phyloP scores from a whole-genome alignment of 768 basidiomycete genomes.

The Trametes cinnabarina region DNA sequence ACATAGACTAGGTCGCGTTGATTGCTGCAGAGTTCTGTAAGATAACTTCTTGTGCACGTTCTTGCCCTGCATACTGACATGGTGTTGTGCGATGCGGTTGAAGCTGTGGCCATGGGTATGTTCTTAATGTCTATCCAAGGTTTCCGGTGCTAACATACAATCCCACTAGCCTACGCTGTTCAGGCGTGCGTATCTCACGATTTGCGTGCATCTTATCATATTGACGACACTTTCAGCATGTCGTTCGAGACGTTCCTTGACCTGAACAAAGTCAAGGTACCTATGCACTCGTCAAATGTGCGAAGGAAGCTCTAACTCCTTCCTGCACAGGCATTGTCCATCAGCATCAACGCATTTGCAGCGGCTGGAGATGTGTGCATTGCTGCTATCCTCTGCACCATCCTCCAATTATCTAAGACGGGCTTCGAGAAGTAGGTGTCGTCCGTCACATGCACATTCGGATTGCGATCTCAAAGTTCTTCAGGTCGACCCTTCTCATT shows the following conservation, averaged over 20 bases:
- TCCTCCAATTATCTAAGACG: conserved; percentile 49
- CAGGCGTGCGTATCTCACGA: neutral
- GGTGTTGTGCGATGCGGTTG: neutral
- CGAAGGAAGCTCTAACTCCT: too few relatives aligned
- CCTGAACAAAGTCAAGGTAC: conserved; percentile 10
- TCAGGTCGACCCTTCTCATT: conserved; percentile 42
- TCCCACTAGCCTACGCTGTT: neutral
- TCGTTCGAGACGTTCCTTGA: conserved; percentile 4
- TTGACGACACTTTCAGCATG: neutral
- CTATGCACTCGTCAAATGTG: neutral
- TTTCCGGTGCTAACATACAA: neutral
- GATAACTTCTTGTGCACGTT: too few relatives aligned
- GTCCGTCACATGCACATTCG: too few relatives aligned
- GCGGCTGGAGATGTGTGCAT: conserved; percentile 50
- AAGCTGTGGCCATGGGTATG: neutral
- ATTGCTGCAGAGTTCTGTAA: conserved; percentile 26
- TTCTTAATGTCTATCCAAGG: neutral
- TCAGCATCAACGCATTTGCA: conserved; percentile 52
- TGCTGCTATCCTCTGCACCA: conserved; percentile 46
- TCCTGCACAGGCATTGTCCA: conserved; percentile 43
- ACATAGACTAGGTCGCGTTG: neutral
- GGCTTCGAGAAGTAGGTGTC: conserved; percentile 41
- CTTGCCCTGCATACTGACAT: too few relatives aligned
- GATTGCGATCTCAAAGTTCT: neutral
- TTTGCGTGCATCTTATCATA: neutral